A percentile compares a stretch with the other conserved stretches of the same genome.
These are phyloP conservation scores for Calonectria pseudoreteaudii DNA, from an alignment of 2,329 filamentous ascomycete genomes.

Conservation along the genomic window DNA sequence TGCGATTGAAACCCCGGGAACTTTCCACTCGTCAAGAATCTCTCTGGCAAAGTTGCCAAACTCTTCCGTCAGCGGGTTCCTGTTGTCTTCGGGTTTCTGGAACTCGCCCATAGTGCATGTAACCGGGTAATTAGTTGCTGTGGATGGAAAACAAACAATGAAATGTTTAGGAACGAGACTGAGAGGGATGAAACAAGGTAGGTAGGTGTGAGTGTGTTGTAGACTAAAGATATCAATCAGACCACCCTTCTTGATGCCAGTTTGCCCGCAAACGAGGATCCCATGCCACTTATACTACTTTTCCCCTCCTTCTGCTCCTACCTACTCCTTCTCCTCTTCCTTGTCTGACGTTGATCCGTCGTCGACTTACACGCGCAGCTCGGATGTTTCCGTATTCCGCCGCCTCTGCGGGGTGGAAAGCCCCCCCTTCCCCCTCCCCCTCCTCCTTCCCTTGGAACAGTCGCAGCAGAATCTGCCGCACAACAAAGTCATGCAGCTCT, in stretches of 20 bases:
- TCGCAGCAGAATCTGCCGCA: neutral
- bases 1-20: slow-evolving; percentile 43
- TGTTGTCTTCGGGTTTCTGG: neutral
- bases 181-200: too few species aligned
- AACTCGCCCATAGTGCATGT: neutral
- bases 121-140: neutral
- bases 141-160: neutral
- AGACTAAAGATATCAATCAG: neutral
- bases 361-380: neutral
- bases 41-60: slow-evolving; percentile 16
- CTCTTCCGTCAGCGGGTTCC: slow-evolving; percentile 15
- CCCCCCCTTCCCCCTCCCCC: too few species aligned
- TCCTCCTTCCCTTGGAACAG: neutral
- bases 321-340: neutral
- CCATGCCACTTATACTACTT: slow-evolving; percentile 1
- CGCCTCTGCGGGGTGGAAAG: neutral
- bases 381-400: neutral
- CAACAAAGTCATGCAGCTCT: neutral
- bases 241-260: neutral
- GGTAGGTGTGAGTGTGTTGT: neutral
- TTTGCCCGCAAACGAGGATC: neutral
- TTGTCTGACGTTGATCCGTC: neutral
- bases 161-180: neutral
- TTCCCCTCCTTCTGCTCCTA: neutral
- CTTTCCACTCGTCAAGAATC: slow-evolving; percentile 41